Evolutionary conservation across 257 asterid species (phyloP), one percentile per base, ranked within the genome.

Genomic region (Paulownia fortunei): DNA sequence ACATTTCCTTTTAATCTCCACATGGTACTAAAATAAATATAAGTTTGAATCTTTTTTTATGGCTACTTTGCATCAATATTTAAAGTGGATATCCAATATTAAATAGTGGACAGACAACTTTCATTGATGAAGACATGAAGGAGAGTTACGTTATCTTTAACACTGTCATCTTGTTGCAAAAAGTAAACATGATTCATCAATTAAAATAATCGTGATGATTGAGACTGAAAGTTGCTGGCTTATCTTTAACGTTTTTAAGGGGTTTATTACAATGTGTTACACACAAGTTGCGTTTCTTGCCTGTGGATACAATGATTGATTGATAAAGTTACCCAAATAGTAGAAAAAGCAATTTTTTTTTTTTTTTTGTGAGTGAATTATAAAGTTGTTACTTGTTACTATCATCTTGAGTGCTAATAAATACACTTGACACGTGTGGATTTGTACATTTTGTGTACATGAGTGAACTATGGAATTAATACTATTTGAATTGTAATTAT

Each of bases 241-340:
- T 49, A 80, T 75, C 74, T 11, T n/a, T 74, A 39, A 58, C 77
- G 63, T 36, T 56, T 74, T 74, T 74, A 34, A 46, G 63, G 23
- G 49, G 59, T 24, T 74, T 67, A 47, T 71, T 41, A 42, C 58
- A 44, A 27, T 56, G 65, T 19, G 65, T 19, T 71, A 21, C 49
- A 54, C 24, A 15, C 73, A 51, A 62, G 13, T 72, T 36, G 65
- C 72, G 64, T 37, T 65, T 19, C 55, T 32, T 51, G 58, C 69
- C 32, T 30, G 18, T 47, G 18, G 63, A 47, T 13, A 44, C 27
- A 51, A 16, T 34, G 49, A 18, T 51, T 16, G 36, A 24, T 8
- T 10, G 24, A 4, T 11, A 11, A 52, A 47, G 21, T 52, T 51
- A 27, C 56, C 18, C n/a, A 39, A 41, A 9, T 67, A 67, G 64